phyloP scores from a whole-genome alignment of 345 rosid species.

The Brassica napus region DNA sequence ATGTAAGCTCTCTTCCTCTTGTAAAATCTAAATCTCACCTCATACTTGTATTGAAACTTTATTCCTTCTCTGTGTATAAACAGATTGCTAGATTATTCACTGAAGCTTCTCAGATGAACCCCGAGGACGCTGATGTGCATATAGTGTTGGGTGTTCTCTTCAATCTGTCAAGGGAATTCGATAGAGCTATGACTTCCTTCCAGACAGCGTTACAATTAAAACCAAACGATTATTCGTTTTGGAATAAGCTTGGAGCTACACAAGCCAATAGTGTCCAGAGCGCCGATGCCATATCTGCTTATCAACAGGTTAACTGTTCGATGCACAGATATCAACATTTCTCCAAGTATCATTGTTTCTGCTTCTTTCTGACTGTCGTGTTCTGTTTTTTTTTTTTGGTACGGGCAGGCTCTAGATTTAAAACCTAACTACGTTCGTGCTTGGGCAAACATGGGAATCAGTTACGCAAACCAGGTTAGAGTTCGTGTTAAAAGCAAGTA shows the following conservation, averaged over 20 bases:
- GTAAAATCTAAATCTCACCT: constrained; percentile 4
- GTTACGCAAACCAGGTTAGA: constrained; percentile 96
- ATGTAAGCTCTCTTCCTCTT: constrained; percentile 56
- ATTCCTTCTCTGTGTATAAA: constrained; percentile 8
- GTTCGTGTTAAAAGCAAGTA: neutral
- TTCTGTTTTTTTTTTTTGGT: neutral
- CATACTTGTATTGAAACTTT: constrained; percentile 19
- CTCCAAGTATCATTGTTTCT: neutral
- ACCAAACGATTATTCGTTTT: constrained; percentile 96
- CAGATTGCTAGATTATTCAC: constrained; percentile 76
- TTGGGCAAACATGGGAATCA: constrained; percentile 99
- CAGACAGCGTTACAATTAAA: constrained; percentile 79
- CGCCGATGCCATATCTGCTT: constrained; percentile 95
- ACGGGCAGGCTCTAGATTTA: constrained; percentile 86
- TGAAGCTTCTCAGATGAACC: constrained; percentile 87
- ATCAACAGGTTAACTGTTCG: constrained; percentile 64
- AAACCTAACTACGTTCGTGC: constrained; percentile 99
- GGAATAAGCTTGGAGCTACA: constrained; percentile 99
- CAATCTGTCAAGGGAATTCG: constrained; percentile 90
- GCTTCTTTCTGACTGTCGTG: neutral
- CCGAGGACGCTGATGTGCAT: constrained; percentile 97
- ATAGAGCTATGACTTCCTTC: constrained; percentile 83
- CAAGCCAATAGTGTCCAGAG: constrained; percentile 99
- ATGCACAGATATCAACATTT: neutral
- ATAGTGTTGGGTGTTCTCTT: constrained; percentile 89